Evolutionary conservation across 345 rosid species (phyloP).

Genomic region (Psidium guajava): DNA sequence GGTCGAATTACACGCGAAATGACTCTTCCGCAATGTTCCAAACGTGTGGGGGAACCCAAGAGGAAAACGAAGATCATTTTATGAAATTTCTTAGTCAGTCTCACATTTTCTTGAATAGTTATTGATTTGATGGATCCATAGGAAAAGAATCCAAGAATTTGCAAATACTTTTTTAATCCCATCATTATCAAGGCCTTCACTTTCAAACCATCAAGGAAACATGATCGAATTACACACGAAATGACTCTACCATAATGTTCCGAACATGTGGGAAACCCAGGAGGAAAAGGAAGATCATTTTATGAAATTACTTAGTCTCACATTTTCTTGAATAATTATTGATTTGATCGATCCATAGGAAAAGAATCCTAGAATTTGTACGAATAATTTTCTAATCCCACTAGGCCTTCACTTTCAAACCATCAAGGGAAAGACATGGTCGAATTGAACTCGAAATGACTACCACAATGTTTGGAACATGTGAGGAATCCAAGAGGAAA

Average conservation of each 20-base stretch:
- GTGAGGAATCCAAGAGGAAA: not conserved
- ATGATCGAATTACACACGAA: not conserved
- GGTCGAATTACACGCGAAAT: not conserved
- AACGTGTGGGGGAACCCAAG: not conserved
- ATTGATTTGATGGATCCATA: not conserved
- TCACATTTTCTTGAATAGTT: not conserved
- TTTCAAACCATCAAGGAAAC: not conserved
- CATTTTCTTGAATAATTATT: not conserved
- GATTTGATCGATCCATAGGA: not conserved
- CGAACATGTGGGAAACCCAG: not conserved
- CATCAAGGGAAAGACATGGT: not conserved
- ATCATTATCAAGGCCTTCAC: not conserved
- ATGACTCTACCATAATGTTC: not conserved
- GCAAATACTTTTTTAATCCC: not conserved
- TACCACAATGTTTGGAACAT: not conserved
- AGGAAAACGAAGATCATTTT: not conserved
- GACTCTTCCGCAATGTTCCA: not conserved
- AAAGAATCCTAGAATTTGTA: not conserved
- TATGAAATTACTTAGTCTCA: not conserved
- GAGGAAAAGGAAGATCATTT: not conserved
- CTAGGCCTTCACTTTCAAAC: not conserved
- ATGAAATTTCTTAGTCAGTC: not conserved
- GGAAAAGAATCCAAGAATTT: not conserved
- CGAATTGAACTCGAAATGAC: not conserved
- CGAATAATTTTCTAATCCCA: too few relatives aligned